Conservation (phyloP, 345 rosid genomes). For the Kernera saxatilis region DNA sequence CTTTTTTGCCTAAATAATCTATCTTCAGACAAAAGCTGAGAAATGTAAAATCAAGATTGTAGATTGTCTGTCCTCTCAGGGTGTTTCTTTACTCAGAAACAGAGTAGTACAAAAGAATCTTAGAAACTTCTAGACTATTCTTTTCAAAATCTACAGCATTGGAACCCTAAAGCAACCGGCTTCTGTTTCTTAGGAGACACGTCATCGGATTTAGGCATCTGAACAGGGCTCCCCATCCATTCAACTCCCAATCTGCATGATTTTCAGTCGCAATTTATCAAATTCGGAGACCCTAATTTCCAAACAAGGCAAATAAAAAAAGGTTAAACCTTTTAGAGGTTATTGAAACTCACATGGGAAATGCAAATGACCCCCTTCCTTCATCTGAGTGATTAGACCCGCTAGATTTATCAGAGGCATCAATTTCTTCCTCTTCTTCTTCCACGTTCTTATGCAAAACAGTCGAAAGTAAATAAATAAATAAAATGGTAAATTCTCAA, state of each 20-base stretch:
- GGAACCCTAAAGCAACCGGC: slow-evolving; percentile 39
- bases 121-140: neutral
- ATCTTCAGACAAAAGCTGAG: neutral
- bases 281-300: neutral
- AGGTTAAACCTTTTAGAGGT: neutral
- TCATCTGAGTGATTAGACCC: slow-evolving; percentile 49
- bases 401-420: slow-evolving; percentile 38
- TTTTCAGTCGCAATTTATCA: neutral
- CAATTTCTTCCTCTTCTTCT: slow-evolving; percentile 10
- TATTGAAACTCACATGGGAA: slow-evolving; percentile 53
- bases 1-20: neutral
- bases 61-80: neutral
- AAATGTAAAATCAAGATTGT: neutral
- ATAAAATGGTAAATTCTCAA: neutral
- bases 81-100: slow-evolving; percentile 4
- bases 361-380: slow-evolving; percentile 61
- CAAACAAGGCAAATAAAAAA: neutral
- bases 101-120: slow-evolving; percentile 10
- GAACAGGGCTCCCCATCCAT: slow-evolving; percentile 67
- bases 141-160: slow-evolving; percentile 47
- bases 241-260: slow-evolving; percentile 57
- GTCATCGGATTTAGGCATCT: slow-evolving; percentile 62
- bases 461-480: neutral
- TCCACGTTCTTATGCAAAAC: slow-evolving; percentile 21
- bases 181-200: slow-evolving; percentile 43